Percentiles rank a stretch among this genome's conserved stretches.
Conservation (phyloP, 1,284 basidiomycete genomes). For the Mycena citricolor region DNA sequence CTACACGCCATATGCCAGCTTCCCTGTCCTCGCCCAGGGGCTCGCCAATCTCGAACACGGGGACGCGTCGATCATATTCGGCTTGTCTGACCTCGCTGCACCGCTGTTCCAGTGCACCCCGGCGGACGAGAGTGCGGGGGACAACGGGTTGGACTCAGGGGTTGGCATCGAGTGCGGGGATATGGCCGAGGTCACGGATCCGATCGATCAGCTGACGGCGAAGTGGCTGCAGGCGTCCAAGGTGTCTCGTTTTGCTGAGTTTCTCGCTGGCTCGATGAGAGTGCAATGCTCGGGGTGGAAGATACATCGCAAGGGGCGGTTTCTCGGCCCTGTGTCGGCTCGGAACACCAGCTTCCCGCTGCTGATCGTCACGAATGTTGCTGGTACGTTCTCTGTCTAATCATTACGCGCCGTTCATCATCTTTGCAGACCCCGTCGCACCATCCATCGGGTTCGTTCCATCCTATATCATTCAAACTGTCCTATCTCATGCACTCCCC, state of each 20-base stretch:
- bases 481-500: too few relatives aligned
- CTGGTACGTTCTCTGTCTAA: conserved; percentile 1
- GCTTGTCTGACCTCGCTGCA: conserved; percentile 14
- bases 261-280: not conserved
- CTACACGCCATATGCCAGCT: conserved; percentile 25
- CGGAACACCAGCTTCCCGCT: conserved; percentile 14
- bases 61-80: conserved; percentile 23
- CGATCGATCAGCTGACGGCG: conserved; percentile 12
- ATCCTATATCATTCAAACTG: too few relatives aligned
- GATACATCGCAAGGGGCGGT: conserved; percentile 10
- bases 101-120: conserved; percentile 23
- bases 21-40: conserved; percentile 23
- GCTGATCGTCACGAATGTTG: conserved; percentile 2
- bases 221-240: conserved; percentile 13
- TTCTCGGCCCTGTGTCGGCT: conserved; percentile 6
- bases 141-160: conserved; percentile 21
- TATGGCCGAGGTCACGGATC: conserved; percentile 23
- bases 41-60: conserved; percentile 28
- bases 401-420: too few relatives aligned
- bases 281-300: conserved; percentile 12
- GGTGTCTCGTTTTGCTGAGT: conserved; percentile 13
- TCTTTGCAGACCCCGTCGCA: conserved; percentile 7
- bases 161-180: conserved; percentile 28
- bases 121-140: too few relatives aligned
- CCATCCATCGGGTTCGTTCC: too few relatives aligned